Evolutionary conservation across 2,329 filamentous ascomycete genomes (phyloP), one percentile per base, ranked within the genome.

Genomic region (Penicillium freii): DNA sequence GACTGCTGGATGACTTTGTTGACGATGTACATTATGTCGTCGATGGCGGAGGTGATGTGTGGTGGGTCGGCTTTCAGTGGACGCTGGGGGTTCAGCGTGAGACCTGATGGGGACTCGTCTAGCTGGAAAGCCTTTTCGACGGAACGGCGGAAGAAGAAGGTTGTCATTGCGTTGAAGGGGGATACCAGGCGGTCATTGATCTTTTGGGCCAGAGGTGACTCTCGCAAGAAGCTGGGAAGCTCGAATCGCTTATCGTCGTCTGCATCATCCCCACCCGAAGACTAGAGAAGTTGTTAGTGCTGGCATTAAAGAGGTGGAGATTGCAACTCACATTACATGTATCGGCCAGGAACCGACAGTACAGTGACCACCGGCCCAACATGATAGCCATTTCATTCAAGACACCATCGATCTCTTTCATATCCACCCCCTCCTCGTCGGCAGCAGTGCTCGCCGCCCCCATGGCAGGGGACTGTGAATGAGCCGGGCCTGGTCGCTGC

Each of bases 21-120:
- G 71, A 96, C 90, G 66, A 99, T 97, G 76, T 97, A 99, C 93
- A 99, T 97, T 69, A 97, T 92, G 77, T 97, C 94, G 78, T 99
- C 94, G 9, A 99, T 92, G 0, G 93, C 92, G 2, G 92, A 92
- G 43, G 94, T 93, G 67, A 99, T 96, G 70, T 91, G 95, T 0
- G 94, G 94, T 3, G 91, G 84, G 66, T 92, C 91, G 57, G 87
- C 84, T 51, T 88, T 85, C 43, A 96, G 80, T 4, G 88, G 81
- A 68, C 83, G 89, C 68, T 83, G 87, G 42, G 88, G 81, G 69
- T 87, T 91, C 34, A 99, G 80, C 0, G 90, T 89, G 21, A 99
- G 79, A 21, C 91, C 91, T 0, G 82, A 77, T 0, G 94, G 94
- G 21, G 87, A 84, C 73, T 99, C 95, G 71, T 99, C 94, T 45